Evolutionary conservation across 148 eudicot genomes (phyloP).

Genomic region (Pharnaceum exiguum): DNA sequence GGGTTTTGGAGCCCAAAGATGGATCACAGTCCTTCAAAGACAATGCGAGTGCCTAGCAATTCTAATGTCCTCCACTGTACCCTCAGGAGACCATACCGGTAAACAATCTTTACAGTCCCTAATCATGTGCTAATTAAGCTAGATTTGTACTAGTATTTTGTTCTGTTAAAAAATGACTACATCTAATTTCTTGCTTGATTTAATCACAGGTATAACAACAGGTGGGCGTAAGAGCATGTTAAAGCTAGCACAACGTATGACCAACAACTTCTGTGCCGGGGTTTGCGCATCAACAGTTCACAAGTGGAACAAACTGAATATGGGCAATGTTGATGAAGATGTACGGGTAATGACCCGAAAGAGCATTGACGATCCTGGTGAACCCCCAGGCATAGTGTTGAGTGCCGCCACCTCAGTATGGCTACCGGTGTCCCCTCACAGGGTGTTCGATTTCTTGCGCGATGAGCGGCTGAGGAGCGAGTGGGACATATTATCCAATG

Average conservation of each 20-base stretch:
- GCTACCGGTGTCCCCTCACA: conserved; percentile 79
- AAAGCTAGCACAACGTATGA: conserved; percentile 86
- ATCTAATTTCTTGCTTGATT: not conserved
- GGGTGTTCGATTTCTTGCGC: conserved; percentile 80
- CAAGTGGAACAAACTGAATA: conserved; percentile 87
- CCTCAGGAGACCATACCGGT: conserved; percentile 69
- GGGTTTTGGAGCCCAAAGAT: conserved; percentile 94
- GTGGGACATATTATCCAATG: conserved; percentile 92
- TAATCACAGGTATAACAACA: conserved; percentile 53
- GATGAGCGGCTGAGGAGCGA: conserved; percentile 79
- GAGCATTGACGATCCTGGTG: conserved; percentile 90
- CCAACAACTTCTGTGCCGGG: conserved; percentile 83
- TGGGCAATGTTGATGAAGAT: conserved; percentile 66
- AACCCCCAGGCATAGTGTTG: conserved; percentile 80
- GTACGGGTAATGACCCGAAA: conserved; percentile 89
- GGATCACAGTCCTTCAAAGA: conserved; percentile 88
- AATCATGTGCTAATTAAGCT: not conserved
- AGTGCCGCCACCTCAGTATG: conserved; percentile 94
- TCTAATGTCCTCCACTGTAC: conserved; percentile 73
- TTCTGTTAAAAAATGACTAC: not conserved
- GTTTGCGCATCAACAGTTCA: conserved; percentile 79
- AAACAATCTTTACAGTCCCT: no score
- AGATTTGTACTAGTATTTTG: not conserved
- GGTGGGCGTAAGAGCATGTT: conserved; percentile 83
- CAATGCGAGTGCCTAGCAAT: conserved; percentile 94